Percentiles rank a stretch among this genome's conserved stretches.
These are phyloP conservation scores for Plantago coronopus DNA, from an alignment of 305 asterid species.

Conservation along the genomic window DNA sequence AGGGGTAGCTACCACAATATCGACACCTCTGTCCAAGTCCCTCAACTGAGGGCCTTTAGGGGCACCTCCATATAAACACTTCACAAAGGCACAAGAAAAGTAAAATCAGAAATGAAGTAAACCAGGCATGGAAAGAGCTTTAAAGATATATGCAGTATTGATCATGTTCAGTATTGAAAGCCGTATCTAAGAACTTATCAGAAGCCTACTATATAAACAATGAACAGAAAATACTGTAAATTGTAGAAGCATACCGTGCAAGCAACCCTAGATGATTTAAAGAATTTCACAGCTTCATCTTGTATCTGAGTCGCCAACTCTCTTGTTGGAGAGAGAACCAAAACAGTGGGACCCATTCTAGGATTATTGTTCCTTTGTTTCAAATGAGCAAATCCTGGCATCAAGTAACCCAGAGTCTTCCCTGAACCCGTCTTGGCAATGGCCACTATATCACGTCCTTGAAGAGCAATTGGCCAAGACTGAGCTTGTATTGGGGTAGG, in stretches of 20 bases:
- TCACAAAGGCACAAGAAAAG: conserved; percentile 21
- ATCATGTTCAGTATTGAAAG: conserved; percentile 10
- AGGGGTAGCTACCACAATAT: conserved; percentile 95
- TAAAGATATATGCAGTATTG: conserved; percentile 11
- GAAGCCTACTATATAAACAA: not conserved
- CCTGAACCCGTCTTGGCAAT: conserved; percentile 99
- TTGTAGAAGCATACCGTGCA: conserved; percentile 64
- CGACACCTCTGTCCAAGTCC: conserved; percentile 84
- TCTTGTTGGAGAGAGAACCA: conserved; percentile 94
- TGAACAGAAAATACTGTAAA: not conserved
- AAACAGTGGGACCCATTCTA: conserved; percentile 80
- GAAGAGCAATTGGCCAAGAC: conserved; percentile 97
- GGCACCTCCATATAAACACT: conserved; percentile 90
- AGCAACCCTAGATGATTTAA: conserved; percentile 77
- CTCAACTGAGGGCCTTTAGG: conserved; percentile 86
- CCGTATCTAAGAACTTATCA: not conserved
- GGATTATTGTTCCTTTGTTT: conserved; percentile 61
- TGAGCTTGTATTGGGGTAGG: conserved; percentile 99
- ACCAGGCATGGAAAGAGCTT: not conserved
- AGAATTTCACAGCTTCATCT: conserved; percentile 87
- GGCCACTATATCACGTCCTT: conserved; percentile 94
- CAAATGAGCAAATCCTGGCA: conserved; percentile 87
- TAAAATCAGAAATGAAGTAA: conserved; percentile 21
- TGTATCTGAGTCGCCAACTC: conserved; percentile 98
- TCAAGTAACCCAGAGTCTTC: conserved; percentile 85